Conservation (phyloP, 768 basidiomycete species). For the Suillus tomentosus region DNA sequence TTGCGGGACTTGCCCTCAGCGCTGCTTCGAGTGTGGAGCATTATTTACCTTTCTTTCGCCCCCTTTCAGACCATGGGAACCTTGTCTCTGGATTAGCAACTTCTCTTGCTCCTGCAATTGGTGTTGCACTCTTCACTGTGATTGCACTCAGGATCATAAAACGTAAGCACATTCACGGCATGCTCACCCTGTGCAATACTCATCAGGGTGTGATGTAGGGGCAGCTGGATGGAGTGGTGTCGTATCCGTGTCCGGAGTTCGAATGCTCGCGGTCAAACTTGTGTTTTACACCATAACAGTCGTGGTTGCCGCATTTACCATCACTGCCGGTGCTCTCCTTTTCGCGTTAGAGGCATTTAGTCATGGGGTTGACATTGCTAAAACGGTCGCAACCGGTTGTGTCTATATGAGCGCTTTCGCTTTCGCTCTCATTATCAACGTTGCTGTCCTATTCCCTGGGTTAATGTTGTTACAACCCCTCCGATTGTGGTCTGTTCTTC, state of each 20-base stretch:
- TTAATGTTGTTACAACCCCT: slow-evolving; percentile 72
- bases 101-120: slow-evolving; percentile 66
- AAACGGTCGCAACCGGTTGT: slow-evolving; percentile 64
- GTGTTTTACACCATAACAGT: slow-evolving; percentile 60
- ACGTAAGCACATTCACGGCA: slow-evolving; percentile 44
- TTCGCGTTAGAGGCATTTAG: slow-evolving; percentile 66
- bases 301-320: slow-evolving; percentile 61
- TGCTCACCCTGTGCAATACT: background rate
- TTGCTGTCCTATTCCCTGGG: slow-evolving; percentile 71
- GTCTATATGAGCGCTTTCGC: slow-evolving; percentile 70
- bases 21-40: slow-evolving; percentile 75
- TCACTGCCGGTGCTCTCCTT: slow-evolving; percentile 67
- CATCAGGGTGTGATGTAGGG: slow-evolving; percentile 38
- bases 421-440: slow-evolving; percentile 57
- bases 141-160: slow-evolving; percentile 53
- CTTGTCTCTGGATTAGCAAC: slow-evolving; percentile 67
- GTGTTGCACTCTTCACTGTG: slow-evolving; percentile 58
- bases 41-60: slow-evolving; percentile 64
- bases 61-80: slow-evolving; percentile 48
- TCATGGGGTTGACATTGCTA: slow-evolving; percentile 35
- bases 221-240: slow-evolving; percentile 54
- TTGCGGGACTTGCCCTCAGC: slow-evolving; percentile 64
- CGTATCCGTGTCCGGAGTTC: slow-evolving; percentile 63
- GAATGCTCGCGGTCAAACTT: slow-evolving; percentile 59
- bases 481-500: slow-evolving; percentile 57